Evolutionary conservation across 306 rosid species (phyloP), one percentile per base, ranked within the genome.

Genomic region (Vigna reflexopilosa): DNA sequence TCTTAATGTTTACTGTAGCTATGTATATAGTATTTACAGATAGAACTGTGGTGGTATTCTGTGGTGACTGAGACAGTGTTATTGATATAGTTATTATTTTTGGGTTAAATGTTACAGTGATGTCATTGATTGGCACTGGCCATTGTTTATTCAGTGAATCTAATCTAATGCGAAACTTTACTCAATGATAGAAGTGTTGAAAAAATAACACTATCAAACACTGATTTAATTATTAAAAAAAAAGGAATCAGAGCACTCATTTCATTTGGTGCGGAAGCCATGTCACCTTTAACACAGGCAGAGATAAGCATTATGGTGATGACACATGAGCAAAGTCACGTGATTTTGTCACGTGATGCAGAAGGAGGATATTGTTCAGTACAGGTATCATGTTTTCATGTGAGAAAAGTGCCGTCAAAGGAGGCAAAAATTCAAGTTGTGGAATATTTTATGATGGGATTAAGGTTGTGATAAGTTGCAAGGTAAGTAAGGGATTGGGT

Each of bases 221-320:
- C 14, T 16, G 2, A 8, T 36, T 36, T 36, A 15, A 4, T 63
- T 11, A 22, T 7, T 7, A 47, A 20, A 36, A 22, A 45, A 45
- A 16, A 45, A 81, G 73, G 72, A 62, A 76, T 20, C 34, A 82
- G 22, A 57, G 82, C 82, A 84, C 82, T 64, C 70, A 64, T 62
- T 62, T 82, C 79, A 77, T 87, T 82, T 73, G 63, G 57, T 83
- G 76, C 47, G 83, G 87, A 80, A 81, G 84, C 90, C 93, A 87
- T 83, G 63, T 88, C 91, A 81, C 83, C 49, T 54, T 72, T 44
- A 62, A 61, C 77, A 61, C 14, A 82, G 47, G 74, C 73, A 32
- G 30, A 59, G n/a, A 13, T 19, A 48, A 79, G 81, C 89, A 86
- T 44, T 28, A 51, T 48, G 45, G 0, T 70, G 19, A 48, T 36